Base-by-base conservation (phyloP, 139 green algal genomes). In the Chlamydomonas incerta region DNA sequence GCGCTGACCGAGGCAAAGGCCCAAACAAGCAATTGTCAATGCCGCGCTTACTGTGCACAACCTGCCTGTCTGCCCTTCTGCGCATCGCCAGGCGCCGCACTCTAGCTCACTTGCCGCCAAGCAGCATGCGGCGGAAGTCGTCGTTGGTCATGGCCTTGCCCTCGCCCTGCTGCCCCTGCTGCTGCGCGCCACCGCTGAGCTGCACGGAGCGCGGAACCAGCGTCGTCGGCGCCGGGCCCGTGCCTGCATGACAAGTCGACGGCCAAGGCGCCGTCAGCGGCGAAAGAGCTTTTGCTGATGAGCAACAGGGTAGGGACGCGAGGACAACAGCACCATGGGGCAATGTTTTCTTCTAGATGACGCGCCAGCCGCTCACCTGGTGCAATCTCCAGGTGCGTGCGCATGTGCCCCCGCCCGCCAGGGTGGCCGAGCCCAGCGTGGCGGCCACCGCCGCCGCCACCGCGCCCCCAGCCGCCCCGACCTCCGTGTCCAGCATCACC, bases 111-210 rank as follows among this genome's bases (percentile, higher is more conserved):
- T 91, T 88, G 10, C 87, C 87, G 1, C 69, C 77, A 29, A 95
- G 62, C 37, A 97, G 86, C 94, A 97, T 96, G 37, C 93, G 92
- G 58, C 93, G 82, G 76, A 97, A 96, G 34, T 96, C 94, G 5
- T 91, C 94, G 50, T 97, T 97, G 14, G 87, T 91, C 81, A 95
- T 93, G 13, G 89, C 86, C 58, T 77, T 37, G 26, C 50, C 66
- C 23, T 41, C 46, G 81, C 63, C 52, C 28, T 9, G 34, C 14
- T 41, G 60, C 35, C 29, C 62, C 77, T 50, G 41, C 41, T 50
- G 41, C 41, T 50, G 41, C 8, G 41, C 41, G 76, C 66, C n/a
- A 2, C 28, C 31, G 0, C 37, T 26, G 34, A 80, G 28, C 55
- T 80, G 81, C 29, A 87, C 81, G 28, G 55, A 65, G 33, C 81